Evolutionary conservation across 352 stramenopile genomes (phyloP).

Genomic region (Globisporangium spinosum): DNA sequence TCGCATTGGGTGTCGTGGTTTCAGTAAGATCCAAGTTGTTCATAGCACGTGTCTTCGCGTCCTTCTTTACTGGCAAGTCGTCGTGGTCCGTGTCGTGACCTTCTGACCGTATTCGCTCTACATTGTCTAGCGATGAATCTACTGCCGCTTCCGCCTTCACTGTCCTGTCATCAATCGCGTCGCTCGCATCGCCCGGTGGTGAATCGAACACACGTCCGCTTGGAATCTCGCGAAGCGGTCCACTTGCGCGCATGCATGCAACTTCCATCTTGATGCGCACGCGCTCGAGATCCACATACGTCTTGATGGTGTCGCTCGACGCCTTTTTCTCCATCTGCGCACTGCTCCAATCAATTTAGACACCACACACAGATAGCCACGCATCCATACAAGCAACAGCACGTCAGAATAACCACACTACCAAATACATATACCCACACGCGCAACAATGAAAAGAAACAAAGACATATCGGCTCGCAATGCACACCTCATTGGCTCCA

Average conservation of each 20-base stretch:
- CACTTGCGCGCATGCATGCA: constrained; percentile 29
- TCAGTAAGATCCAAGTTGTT: neutral
- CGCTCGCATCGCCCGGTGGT: constrained; percentile 25
- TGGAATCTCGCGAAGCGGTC: constrained; percentile 30
- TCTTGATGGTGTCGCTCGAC: constrained; percentile 7
- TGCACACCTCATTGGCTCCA: neutral
- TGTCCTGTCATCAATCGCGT: constrained; percentile 43
- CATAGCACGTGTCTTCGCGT: neutral
- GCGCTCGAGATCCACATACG: constrained; percentile 29
- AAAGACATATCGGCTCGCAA: no score
- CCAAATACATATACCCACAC: neutral
- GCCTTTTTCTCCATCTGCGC: neutral
- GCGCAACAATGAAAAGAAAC: neutral
- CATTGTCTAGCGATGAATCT: neutral
- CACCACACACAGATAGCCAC: neutral
- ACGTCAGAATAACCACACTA: neutral
- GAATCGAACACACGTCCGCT: constrained; percentile 58
- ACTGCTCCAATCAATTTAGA: constrained; percentile 1
- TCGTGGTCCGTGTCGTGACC: neutral
- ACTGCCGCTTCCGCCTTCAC: constrained; percentile 53
- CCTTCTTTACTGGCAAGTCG: constrained; percentile 3
- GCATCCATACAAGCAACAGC: neutral
- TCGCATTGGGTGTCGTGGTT: neutral
- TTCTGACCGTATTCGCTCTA: neutral
- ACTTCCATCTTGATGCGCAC: constrained; percentile 41